Base-by-base conservation (phyloP, 2,329 filamentous ascomycete genomes). In the Anthostomella pinea region DNA sequence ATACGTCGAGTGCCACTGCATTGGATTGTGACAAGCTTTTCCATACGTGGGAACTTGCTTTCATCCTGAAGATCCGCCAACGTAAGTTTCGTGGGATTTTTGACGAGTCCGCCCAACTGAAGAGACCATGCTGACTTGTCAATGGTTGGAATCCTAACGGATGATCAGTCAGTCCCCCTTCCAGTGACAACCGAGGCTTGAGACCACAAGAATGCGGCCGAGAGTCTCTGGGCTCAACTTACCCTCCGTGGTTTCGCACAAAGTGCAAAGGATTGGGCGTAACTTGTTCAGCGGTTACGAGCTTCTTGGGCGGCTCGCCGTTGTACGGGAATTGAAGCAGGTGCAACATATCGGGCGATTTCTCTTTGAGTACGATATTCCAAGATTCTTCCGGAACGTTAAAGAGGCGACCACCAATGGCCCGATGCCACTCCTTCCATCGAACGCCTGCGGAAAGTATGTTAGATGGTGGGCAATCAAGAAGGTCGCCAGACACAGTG, bases 171-270 rank as follows among this genome's bases (percentile, higher is more conserved):
- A 43, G 36, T 24, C 30, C 10, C 3, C 3, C 8, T 9, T 15
- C 14, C 15, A n/a, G n/a, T n/a, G n/a, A n/a, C n/a, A n/a, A n/a
- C n/a, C n/a, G n/a, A n/a, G n/a, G n/a, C n/a, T n/a, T n/a, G n/a
- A n/a, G n/a, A n/a, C n/a, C n/a, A n/a, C n/a, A n/a, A n/a, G n/a
- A n/a, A n/a, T n/a, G n/a, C n/a, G n/a, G n/a, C n/a, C n/a, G n/a
- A n/a, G n/a, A n/a, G n/a, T n/a, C n/a, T n/a, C n/a, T n/a, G n/a
- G n/a, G n/a, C n/a, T n/a, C n/a, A 11, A 37, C 42, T 43, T 35
- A n/a, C 45, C 83, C 82, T 8, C 83, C 82, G 43, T 87, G 83
- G 41, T 87, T 87, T 6, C 83, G 69, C 1, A 87, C 77, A 46
- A 85, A 87, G 46, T 81, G 75, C 5, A 53, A 34, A 10, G 51